Base-by-base conservation (phyloP, 106 monocot genomes). In the Dioscorea alata region DNA sequence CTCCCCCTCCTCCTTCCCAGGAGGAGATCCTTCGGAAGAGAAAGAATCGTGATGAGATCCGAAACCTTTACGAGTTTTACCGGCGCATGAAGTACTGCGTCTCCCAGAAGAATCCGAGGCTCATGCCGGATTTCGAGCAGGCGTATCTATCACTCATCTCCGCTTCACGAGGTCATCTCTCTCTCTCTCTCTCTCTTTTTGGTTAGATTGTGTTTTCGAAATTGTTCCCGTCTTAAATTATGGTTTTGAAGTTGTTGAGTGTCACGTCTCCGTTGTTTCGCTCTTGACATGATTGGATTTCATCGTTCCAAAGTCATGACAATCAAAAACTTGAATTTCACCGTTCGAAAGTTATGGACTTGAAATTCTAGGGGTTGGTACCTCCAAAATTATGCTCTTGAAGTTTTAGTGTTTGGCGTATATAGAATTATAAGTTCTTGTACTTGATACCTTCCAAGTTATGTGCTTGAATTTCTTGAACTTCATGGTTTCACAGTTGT, bases 61-160 rank as follows among this genome's bases (percentile, higher is more conserved):
- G 83, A 25, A 83, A 61, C 68, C 69, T 99, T 9, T 79, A 81
- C 75, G 90, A 99, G 16, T 88, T 83, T 69, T 99, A 99, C 70
- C 80, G 80, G 73, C 50, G 82, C 23, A 93, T 99, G 42, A 87
- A 74, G 72, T 73, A 81, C 59, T 99, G 77, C 70, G 72, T 88
- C 7, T 72, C 79, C n/a, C 68, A 74, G 71, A 99, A 90, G 66
- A 87, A 90, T 34, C 33, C 83, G 50, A 73, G 85, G 18, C 78
- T 99, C 75, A 84, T 82, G 82, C 71, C 80, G 31, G 89, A 99
- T 61, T 75, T 99, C 69, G 99, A 99, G 66, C 90, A 99, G 83
- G 84, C 90, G 12, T 99, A 93, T 58, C 87, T 90, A 70, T 83
- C 80, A 12, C 87, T 99, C 66, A 90, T 99, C 77, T 75, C 99